These are phyloP conservation scores for Neonectria hederae DNA, from an alignment of 2,329 filamentous ascomycete genomes.

Conservation along the genomic window DNA sequence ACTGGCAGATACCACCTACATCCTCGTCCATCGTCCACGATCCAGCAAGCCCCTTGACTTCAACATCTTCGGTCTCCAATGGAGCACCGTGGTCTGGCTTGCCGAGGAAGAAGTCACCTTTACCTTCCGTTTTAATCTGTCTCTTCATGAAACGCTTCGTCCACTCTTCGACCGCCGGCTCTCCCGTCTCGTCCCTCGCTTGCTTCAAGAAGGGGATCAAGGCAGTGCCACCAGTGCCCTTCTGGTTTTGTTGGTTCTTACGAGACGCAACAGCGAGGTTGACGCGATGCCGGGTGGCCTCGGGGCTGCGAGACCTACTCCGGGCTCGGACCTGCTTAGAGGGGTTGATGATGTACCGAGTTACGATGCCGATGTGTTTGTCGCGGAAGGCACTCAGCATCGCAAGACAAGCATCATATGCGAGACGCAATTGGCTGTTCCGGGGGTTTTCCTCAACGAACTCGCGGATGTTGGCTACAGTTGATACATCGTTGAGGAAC, in stretches of 20 bases:
- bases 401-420: constrained; percentile 89
- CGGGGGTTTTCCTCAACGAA: constrained; percentile 74
- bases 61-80: constrained; percentile 55
- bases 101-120: constrained; percentile 66
- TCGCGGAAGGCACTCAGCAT: constrained; percentile 78
- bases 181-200: constrained; percentile 93
- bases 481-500: constrained; percentile 83
- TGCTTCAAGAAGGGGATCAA: constrained; percentile 97
- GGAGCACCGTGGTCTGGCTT: constrained; percentile 58
- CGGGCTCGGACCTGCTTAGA: constrained; percentile 77
- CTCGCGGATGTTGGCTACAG: constrained; percentile 85
- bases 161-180: constrained; percentile 81
- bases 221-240: constrained; percentile 91
- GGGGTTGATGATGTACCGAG: constrained; percentile 92
- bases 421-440: constrained; percentile 75
- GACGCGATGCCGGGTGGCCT: constrained; percentile 57
- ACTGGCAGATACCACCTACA: constrained; percentile 71
- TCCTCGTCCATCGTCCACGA: constrained; percentile 90
- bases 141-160: constrained; percentile 66
- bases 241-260: constrained; percentile 68
- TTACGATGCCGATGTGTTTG: constrained; percentile 96
- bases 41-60: constrained; percentile 76
- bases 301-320: constrained; percentile 67
- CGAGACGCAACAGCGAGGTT: constrained; percentile 72
- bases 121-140: constrained; percentile 58